Conservation (phyloP, 768 basidiomycete species). For the Tylopilus vinaceipallidus region DNA sequence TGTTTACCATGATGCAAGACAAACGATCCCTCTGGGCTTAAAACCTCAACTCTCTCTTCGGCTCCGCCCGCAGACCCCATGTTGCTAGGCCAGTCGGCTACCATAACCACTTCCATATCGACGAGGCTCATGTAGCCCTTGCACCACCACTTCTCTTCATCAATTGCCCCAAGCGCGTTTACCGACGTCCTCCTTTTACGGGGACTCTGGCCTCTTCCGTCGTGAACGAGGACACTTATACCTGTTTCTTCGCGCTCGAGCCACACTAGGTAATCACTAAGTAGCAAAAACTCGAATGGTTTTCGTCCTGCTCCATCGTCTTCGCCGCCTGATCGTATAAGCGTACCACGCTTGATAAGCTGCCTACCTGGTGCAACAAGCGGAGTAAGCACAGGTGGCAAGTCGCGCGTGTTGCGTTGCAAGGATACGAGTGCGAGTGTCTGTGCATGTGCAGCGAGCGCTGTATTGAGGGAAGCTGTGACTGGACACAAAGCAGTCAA, state of each 20-base stretch:
- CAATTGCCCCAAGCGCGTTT: slow-evolving; percentile 27
- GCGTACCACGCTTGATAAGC: slow-evolving; percentile 64
- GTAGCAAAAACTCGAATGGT: slow-evolving; percentile 72
- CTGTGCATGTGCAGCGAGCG: slow-evolving; percentile 74
- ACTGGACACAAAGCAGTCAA: slow-evolving; percentile 44
- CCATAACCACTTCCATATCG: slow-evolving; percentile 72
- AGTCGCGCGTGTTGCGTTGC: slow-evolving; percentile 71
- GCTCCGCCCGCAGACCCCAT: slow-evolving; percentile 23
- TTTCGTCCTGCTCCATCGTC: slow-evolving; percentile 34
- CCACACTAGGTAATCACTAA: slow-evolving; percentile 83
- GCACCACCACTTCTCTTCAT: slow-evolving; percentile 71
- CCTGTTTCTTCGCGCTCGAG: slow-evolving; percentile 51
- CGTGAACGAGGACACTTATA: slow-evolving; percentile 17
- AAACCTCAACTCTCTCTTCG: slow-evolving; percentile 64
- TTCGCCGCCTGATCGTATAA: slow-evolving; percentile 51
- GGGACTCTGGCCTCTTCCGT: slow-evolving; percentile 18
- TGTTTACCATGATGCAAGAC: slow-evolving; percentile 65
- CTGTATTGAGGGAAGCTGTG: slow-evolving; percentile 73
- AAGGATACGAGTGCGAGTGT: slow-evolving; percentile 74
- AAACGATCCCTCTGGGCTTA: slow-evolving; percentile 78
- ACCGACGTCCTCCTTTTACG: slow-evolving; percentile 18
- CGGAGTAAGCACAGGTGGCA: slow-evolving; percentile 76
- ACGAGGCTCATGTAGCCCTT: slow-evolving; percentile 69
- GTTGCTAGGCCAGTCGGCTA: slow-evolving; percentile 27
- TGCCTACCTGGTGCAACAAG: slow-evolving; percentile 80